Percentiles rank a stretch among this genome's conserved stretches.
Conservation (phyloP, 768 basidiomycete species). For the Lactarius psammicola region DNA sequence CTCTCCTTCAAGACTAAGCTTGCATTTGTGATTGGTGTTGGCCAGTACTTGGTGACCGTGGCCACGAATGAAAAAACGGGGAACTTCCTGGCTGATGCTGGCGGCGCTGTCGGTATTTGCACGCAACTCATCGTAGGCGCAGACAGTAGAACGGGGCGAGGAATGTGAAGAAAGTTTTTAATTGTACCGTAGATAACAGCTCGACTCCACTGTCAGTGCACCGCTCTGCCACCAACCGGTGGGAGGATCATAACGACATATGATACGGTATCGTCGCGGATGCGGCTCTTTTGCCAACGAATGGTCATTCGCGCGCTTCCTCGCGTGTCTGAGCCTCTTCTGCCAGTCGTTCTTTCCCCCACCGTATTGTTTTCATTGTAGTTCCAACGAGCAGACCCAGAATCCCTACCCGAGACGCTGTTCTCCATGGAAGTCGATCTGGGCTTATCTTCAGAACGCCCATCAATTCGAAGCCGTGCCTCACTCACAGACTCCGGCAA, state of each 20-base stretch:
- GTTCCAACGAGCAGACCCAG: constrained; percentile 61
- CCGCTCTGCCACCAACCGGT: constrained; percentile 2
- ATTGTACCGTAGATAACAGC: constrained; percentile 17
- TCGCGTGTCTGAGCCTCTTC: constrained; percentile 32
- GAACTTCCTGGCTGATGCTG: background rate
- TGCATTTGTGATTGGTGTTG: constrained; percentile 43
- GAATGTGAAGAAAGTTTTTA: constrained; percentile 9
- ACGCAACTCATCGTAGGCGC: constrained; percentile 5
- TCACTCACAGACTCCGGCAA: constrained; percentile 54
- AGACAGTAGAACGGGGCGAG: background rate
- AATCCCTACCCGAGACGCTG: constrained; percentile 33
- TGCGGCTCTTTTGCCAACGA: constrained; percentile 24
- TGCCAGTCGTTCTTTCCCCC: constrained; percentile 34
- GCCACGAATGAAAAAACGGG: constrained; percentile 19
- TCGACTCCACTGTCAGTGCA: background rate
- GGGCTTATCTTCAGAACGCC: constrained; percentile 11
- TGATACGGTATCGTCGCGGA: constrained; percentile 10
- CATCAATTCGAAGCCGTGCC: constrained; percentile 16
- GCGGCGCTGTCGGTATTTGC: background rate
- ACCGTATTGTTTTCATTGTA: constrained; percentile 44
- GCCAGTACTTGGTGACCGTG: constrained; percentile 71
- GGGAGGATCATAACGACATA: constrained; percentile 21
- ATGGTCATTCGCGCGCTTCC: constrained; percentile 28
- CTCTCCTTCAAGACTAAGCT: constrained; percentile 53
- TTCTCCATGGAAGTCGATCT: constrained; percentile 29